Evolutionary conservation across 2,329 filamentous ascomycete species (phyloP).

Genomic region (Aspergillus novoparasiticus): DNA sequence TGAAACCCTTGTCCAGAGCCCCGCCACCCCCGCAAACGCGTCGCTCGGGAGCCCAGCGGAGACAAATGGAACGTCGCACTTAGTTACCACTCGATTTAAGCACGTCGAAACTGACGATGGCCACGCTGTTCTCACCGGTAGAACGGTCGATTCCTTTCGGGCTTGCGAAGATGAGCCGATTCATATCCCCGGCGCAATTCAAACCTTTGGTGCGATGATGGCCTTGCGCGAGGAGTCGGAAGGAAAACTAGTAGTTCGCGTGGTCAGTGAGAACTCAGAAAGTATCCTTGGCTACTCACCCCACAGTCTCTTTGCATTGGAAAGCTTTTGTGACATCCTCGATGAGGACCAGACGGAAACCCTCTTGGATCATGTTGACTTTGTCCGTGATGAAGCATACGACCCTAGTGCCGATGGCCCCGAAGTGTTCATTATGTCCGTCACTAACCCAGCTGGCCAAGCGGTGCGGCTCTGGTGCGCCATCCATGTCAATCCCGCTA

Average conservation of each 20-base stretch:
- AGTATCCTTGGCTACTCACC: slow-evolving; percentile 76
- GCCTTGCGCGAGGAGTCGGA: slow-evolving; percentile 67
- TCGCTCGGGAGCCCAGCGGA: neutral
- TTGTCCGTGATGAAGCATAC: slow-evolving; percentile 78
- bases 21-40: neutral
- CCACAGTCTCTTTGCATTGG: slow-evolving; percentile 70
- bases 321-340: slow-evolving; percentile 80
- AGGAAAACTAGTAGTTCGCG: slow-evolving; percentile 68
- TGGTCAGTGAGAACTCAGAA: slow-evolving; percentile 80
- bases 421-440: slow-evolving; percentile 79
- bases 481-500: slow-evolving; percentile 71
- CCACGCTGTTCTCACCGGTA: slow-evolving; percentile 80
- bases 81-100: slow-evolving; percentile 74
- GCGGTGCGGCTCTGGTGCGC: slow-evolving; percentile 81
- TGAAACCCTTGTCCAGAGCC: slow-evolving; percentile 4
- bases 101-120: slow-evolving; percentile 76
- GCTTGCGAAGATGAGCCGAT: slow-evolving; percentile 91
- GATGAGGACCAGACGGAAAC: slow-evolving; percentile 83
- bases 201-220: slow-evolving; percentile 76
- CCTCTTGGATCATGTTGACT: slow-evolving; percentile 82
- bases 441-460: slow-evolving; percentile 60
- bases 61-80: slow-evolving; percentile 43
- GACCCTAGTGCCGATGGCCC: slow-evolving; percentile 76
- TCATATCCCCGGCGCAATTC: slow-evolving; percentile 77
- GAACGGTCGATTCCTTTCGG: slow-evolving; percentile 70